Percentiles rank a stretch among this genome's conserved stretches.
Conservation (phyloP, 257 asterid genomes). For the Nicotiana tomentosiformis region DNA sequence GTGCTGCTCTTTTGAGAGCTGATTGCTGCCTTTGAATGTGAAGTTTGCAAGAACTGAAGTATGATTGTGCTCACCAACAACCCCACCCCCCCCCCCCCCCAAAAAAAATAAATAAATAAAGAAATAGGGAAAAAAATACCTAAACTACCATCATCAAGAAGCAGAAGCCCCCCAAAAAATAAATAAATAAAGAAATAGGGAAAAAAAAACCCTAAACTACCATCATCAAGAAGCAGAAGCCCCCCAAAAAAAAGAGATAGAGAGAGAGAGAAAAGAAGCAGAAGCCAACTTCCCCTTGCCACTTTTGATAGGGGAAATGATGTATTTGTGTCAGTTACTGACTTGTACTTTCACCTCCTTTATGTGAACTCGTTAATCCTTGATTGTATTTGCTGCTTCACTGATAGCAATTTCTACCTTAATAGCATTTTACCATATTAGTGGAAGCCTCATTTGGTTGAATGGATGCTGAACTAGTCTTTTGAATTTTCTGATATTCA, state of each 20-base stretch:
- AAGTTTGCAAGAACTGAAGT: background rate
- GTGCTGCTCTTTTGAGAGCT: background rate
- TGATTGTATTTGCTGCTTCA: constrained; percentile 1
- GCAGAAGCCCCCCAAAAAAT: background rate
- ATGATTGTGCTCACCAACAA: background rate
- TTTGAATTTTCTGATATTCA: background rate
- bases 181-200: too few species aligned
- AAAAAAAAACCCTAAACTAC: background rate
- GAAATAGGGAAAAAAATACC: background rate
- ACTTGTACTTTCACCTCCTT: background rate
- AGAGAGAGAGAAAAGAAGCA: background rate
- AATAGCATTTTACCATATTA: background rate
- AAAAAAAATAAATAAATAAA: background rate
- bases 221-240: background rate
- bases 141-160: background rate
- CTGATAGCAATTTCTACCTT: constrained; percentile 2
- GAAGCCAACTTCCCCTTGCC: background rate
- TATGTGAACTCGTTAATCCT: background rate
- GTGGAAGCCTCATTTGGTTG: constrained; percentile 4
- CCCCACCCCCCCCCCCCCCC: background rate
- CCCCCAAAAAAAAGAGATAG: too few species aligned
- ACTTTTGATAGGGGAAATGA: background rate
- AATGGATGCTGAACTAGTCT: background rate
- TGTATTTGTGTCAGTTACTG: background rate
- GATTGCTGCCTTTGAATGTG: background rate